phyloP scores from a whole-genome alignment of 768 basidiomycete genomes.

The Myochromella boudieri region DNA sequence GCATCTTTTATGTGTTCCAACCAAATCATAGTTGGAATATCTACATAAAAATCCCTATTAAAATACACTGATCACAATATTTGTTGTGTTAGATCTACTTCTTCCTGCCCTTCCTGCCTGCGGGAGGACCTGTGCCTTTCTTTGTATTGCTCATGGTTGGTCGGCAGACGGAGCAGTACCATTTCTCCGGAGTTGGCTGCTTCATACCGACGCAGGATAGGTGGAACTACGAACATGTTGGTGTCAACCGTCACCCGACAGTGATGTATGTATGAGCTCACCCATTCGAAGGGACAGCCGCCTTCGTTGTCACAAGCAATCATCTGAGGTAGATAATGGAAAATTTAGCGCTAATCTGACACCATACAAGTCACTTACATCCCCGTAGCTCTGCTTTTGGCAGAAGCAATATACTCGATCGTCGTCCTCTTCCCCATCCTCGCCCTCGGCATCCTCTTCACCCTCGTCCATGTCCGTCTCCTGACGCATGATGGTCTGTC shows the following conservation, averaged over 20 bases:
- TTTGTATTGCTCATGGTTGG: constrained; percentile 22
- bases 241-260: neutral
- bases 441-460: constrained; percentile 40
- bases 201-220: constrained; percentile 58
- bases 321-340: constrained; percentile 41
- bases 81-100: too few species aligned
- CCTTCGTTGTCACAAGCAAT: constrained; percentile 70
- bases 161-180: constrained; percentile 55
- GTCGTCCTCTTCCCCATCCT: constrained; percentile 45
- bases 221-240: constrained; percentile 47
- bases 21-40: too few species aligned
- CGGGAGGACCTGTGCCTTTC: constrained; percentile 23
- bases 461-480: constrained; percentile 38
- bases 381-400: constrained; percentile 48
- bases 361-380: too few species aligned
- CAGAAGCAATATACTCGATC: constrained; percentile 53
- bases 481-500: constrained; percentile 36
- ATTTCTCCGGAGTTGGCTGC: constrained; percentile 47
- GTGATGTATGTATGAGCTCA: constrained; percentile 27
- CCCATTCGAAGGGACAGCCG: constrained; percentile 72
- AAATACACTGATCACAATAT: too few species aligned
- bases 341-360: constrained; percentile 19
- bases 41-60: too few species aligned
- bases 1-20: too few species aligned
- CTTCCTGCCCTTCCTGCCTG: constrained; percentile 24